A percentile compares a stretch with the other conserved stretches of the same genome.
Evolutionary conservation across 73 alveolate genomes (phyloP).

Genomic region (Blepharisma japonicum): DNA sequence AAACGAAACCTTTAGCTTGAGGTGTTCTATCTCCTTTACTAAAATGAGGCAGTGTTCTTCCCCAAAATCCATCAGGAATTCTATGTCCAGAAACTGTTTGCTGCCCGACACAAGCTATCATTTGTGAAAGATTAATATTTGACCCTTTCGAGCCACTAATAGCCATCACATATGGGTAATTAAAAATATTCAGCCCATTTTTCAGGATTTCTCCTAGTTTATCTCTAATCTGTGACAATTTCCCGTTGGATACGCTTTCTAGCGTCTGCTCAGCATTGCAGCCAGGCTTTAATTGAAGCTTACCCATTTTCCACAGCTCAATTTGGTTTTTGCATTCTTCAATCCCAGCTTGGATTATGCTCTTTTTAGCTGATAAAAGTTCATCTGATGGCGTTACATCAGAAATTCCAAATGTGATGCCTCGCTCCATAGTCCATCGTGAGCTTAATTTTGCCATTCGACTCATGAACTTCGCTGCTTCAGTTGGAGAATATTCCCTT

Average conservation of each 20-base stretch:
- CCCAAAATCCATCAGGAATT: slow-evolving; percentile 93
- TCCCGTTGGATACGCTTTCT: slow-evolving; percentile 73
- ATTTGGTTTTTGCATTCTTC: slow-evolving; percentile 63
- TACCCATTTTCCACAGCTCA: slow-evolving; percentile 67
- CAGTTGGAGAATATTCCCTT: slow-evolving; percentile 82
- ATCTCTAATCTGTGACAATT: slow-evolving; percentile 63
- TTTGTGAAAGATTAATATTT: slow-evolving; percentile 90
- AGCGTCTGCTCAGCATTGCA: slow-evolving; percentile 89
- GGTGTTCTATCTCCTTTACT: slow-evolving; percentile 50
- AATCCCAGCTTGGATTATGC: slow-evolving; percentile 61
- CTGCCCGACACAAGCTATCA: slow-evolving; percentile 99
- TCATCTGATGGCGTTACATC: slow-evolving; percentile 90
- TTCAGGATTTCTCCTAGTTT: slow-evolving; percentile 64
- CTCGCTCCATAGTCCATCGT: slow-evolving; percentile 97
- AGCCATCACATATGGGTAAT: slow-evolving; percentile 96
- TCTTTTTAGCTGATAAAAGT: slow-evolving; percentile 57
- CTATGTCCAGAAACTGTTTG: slow-evolving; percentile 89
- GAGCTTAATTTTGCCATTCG: slow-evolving; percentile 96
- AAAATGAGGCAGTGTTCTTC: slow-evolving; percentile 98
- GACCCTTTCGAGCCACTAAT: slow-evolving; percentile 98
- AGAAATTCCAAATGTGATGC: slow-evolving; percentile 96
- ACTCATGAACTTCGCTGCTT: slow-evolving; percentile 95
- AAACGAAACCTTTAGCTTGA: slow-evolving; percentile 96
- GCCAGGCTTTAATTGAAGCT: slow-evolving; percentile 84
- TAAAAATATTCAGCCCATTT: slow-evolving; percentile 46